phyloP scores from a whole-genome alignment of 192 early-diverging fungal genomes.

The Cetraspora pellucida region DNA sequence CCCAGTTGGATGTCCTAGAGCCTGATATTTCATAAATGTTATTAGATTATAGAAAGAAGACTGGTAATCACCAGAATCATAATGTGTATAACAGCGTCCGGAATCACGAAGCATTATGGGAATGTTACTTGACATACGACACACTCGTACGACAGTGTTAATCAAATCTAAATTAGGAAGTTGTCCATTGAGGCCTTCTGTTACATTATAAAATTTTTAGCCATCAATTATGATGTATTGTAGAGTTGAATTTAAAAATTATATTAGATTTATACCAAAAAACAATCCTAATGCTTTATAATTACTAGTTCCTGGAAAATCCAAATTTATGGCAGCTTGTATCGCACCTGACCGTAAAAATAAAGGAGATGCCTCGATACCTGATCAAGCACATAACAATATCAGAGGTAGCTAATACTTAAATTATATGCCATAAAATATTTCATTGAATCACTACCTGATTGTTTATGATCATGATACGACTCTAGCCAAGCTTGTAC shows the following conservation, averaged over 20 bases:
- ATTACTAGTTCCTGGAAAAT: conserved; percentile 71
- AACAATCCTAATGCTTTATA: conserved; percentile 71
- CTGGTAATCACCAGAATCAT: conserved; percentile 47
- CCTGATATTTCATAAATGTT: conserved; percentile 66
- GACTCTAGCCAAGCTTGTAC: conserved; percentile 86
- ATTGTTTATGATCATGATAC: conserved; percentile 74
- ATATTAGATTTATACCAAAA: conserved; percentile 55
- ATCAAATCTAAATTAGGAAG: conserved; percentile 90
- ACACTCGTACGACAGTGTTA: conserved; percentile 69
- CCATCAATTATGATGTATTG: not conserved
- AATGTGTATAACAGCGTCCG: conserved; percentile 31
- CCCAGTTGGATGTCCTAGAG: conserved; percentile 66
- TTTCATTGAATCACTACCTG: conserved; percentile 25
- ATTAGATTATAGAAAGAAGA: conserved; percentile 51
- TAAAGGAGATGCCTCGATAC: conserved; percentile 34
- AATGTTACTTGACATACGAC: conserved; percentile 54
- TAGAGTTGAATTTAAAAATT: not conserved
- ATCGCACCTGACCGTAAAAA: conserved; percentile 72
- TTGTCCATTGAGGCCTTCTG: conserved; percentile 88
- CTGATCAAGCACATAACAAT: conserved; percentile 21
- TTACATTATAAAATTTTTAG: not conserved
- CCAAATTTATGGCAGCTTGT: conserved; percentile 83
- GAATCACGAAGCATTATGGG: conserved; percentile 62
- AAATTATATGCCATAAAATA: not conserved
- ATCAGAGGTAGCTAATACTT: not conserved